Conservation (phyloP, 768 basidiomycete species). For the Pulveroboletus sp. region DNA sequence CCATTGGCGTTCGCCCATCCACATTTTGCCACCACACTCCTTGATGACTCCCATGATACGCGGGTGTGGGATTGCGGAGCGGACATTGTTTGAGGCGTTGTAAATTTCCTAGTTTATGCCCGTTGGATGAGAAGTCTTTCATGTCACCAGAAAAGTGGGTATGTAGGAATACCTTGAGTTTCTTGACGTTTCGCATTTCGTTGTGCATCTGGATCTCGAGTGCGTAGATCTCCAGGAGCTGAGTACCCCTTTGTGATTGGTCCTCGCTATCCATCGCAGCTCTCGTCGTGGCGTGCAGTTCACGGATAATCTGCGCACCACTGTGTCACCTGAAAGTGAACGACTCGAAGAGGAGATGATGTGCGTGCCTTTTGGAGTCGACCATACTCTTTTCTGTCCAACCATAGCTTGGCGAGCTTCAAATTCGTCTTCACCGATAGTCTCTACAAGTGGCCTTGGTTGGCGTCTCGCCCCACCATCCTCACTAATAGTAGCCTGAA, state of each 20-base stretch:
- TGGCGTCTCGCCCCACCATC: neutral
- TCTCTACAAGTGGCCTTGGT: conserved; percentile 46
- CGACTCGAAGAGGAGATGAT: neutral
- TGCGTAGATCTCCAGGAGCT: conserved; percentile 94
- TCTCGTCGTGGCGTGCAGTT: conserved; percentile 64
- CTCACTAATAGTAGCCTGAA: neutral
- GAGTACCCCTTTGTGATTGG: conserved; percentile 90
- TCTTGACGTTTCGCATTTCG: conserved; percentile 92
- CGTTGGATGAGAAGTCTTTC: neutral
- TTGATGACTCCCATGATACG: conserved; percentile 99
- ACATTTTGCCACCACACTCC: conserved; percentile 99
- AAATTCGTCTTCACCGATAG: conserved; percentile 93
- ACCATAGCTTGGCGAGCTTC: conserved; percentile 95
- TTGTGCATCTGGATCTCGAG: conserved; percentile 99
- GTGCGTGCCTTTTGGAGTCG: conserved; percentile 70
- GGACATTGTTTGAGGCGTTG: conserved; percentile 87
- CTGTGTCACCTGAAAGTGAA: neutral
- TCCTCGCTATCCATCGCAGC: conserved; percentile 63
- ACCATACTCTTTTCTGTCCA: conserved; percentile 87
- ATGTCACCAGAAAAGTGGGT: neutral
- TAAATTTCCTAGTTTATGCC: conserved; percentile 81
- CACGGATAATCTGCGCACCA: conserved; percentile 59
- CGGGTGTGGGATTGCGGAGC: conserved; percentile 96
- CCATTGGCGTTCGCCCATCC: conserved; percentile 99
- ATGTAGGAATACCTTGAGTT: conserved; percentile 65